Conservation (phyloP, 2,329 filamentous ascomycete genomes). For the Chaetomium globosum region DNA sequence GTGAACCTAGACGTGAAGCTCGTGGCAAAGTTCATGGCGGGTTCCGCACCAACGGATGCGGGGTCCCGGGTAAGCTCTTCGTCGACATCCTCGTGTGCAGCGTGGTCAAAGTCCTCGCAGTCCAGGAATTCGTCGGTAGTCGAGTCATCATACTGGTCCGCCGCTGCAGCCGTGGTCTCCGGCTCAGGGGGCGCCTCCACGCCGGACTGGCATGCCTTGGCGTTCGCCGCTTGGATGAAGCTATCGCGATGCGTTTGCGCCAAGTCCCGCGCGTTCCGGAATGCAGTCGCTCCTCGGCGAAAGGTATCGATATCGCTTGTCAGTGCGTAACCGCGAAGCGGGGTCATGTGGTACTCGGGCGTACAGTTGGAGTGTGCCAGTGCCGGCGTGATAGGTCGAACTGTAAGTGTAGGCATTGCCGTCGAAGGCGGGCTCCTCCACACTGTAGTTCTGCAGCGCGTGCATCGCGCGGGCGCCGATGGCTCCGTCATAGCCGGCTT, state of each 20-base stretch:
- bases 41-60: slow-evolving; percentile 27
- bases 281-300: slow-evolving; percentile 42
- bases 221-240: slow-evolving; percentile 38
- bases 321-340: slow-evolving; percentile 39
- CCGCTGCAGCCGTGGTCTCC: slow-evolving; percentile 9
- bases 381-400: slow-evolving; percentile 43
- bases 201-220: slow-evolving; percentile 27
- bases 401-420: slow-evolving; percentile 41
- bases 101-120: slow-evolving; percentile 28
- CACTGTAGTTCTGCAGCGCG: slow-evolving; percentile 43
- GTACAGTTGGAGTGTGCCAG: slow-evolving; percentile 5
- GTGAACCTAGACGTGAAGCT: slow-evolving; percentile 26
- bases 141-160: slow-evolving; percentile 10
- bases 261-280: slow-evolving; percentile 47
- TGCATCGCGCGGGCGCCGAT: slow-evolving; percentile 44
- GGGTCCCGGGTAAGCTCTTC: slow-evolving; percentile 27
- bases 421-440: slow-evolving; percentile 43
- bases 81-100: slow-evolving; percentile 18
- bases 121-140: slow-evolving; percentile 26
- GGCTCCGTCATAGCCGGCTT: slow-evolving; percentile 46
- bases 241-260: slow-evolving; percentile 44
- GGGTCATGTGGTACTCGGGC: slow-evolving; percentile 49
- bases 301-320: slow-evolving; percentile 41
- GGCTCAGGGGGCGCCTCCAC: slow-evolving; percentile 8
- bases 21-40: slow-evolving; percentile 29